Base-by-base conservation (phyloP, 2,329 filamentous ascomycete genomes). In the Ophiostoma australiae region DNA sequence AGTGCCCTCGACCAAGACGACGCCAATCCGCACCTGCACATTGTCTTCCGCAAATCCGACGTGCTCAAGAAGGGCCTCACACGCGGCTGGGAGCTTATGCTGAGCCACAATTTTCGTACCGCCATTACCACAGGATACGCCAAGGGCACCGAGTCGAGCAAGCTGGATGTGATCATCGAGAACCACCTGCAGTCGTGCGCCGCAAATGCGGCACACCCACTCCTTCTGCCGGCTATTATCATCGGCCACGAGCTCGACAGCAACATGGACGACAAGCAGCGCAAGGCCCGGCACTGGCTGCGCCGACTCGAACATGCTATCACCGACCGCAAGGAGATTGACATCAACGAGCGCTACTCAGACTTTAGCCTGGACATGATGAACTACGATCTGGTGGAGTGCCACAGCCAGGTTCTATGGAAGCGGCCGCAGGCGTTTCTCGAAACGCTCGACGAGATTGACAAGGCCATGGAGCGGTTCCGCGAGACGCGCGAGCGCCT, bases 31-130 rank as follows among this genome's bases (percentile, higher is more conserved):
- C 84, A 87, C 78, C 78, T 89, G 66, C 87, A 89, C 75, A 85
- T 89, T 74, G 83, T 89, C 72, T 87, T 87, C 76, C 85, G 87
- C 74, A 89, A 89, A 78, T 88, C 85, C n/a, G 87, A 89, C 75
- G 87, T 89, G 44, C 85, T 86, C 69, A 89, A 89, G 77, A 88
- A 86, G 79, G 87, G 86, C 73, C 83, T 82, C 76, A 89, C 87
- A 20, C 84, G 87, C 70, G 87, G 87, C 65, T 89, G 86, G 86
- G 87, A 89, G 78, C 81, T 89, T 70, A 87, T 87, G 81, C 82
- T 89, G 52, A 87, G 86, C 3, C 82, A 89, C 77, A 83, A 82
- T 67, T 84, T 89, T 78, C 80, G 78, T 15, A 84, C 83, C 2
- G 79, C 80, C 74, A 82, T 88, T 73, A 89, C 87, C 1, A 86